These are phyloP conservation scores for Noccaea caerulescens DNA, from an alignment of 345 rosid species.

Conservation along the genomic window DNA sequence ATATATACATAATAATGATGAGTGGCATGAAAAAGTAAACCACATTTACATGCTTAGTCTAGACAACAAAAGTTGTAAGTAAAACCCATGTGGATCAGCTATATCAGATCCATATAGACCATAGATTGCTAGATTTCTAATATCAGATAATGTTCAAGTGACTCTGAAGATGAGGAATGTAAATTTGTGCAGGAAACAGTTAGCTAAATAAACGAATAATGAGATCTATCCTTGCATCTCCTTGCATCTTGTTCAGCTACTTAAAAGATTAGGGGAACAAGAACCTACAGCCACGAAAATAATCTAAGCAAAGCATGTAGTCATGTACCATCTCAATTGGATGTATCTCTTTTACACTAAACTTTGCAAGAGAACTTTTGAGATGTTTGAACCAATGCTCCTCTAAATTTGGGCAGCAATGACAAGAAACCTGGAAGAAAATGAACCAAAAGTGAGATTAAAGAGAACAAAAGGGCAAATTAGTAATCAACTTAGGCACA, in stretches of 20 bases:
- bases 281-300: neutral
- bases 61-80: constrained; percentile 10
- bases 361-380: constrained; percentile 58
- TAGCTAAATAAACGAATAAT: neutral
- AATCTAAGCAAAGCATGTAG: constrained; percentile 19
- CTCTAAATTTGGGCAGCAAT: constrained; percentile 55
- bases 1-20: constrained; percentile 21
- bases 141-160: constrained; percentile 1
- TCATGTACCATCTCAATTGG: constrained; percentile 54
- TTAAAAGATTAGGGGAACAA: neutral
- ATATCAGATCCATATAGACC: too few relatives aligned
- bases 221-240: constrained; percentile 14
- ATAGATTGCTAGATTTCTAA: constrained; percentile 2
- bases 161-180: constrained; percentile 1
- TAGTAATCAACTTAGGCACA: neutral
- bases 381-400: constrained; percentile 45
- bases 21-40: constrained; percentile 20
- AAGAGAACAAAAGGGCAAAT: neutral
- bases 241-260: too few relatives aligned
- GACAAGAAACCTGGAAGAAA: constrained; percentile 54
- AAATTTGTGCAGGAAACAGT: constrained; percentile 5
- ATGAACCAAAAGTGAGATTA: constrained; percentile 33
- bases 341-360: constrained; percentile 50
- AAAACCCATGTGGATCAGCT: too few relatives aligned
- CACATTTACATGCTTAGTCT: constrained; percentile 24